phyloP scores from a whole-genome alignment of 306 rosid genomes.

The Phaseolus lunatus region DNA sequence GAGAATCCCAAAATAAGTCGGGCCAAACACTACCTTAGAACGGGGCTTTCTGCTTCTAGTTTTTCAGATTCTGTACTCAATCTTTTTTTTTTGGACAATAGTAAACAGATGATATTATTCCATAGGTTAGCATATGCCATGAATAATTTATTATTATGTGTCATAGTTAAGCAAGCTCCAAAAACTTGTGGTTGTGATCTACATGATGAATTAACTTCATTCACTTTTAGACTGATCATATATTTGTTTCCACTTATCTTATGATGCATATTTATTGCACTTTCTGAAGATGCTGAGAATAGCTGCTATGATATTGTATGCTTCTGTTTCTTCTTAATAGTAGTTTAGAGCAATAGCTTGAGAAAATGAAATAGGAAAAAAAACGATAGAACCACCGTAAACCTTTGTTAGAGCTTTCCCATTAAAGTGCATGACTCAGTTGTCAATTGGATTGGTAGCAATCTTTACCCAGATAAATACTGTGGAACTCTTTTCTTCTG shows the following conservation, averaged over 20 bases:
- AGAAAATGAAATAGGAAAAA: conserved; percentile 16
- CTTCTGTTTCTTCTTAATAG: conserved; percentile 17
- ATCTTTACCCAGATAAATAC: conserved; percentile 25
- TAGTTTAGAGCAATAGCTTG: conserved; percentile 13
- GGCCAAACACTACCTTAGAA: not conserved
- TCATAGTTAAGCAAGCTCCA: not conserved
- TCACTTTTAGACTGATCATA: conserved; percentile 4
- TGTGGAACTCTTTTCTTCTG: conserved; percentile 4
- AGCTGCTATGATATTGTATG: not conserved
- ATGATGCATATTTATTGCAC: conserved; percentile 19
- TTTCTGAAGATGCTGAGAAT: conserved; percentile 32
- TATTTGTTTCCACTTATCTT: not conserved
- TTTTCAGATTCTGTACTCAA: conserved; percentile 21
- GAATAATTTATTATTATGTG: conserved; percentile 3
- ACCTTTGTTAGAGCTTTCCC: conserved; percentile 33
- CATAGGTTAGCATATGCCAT: not conserved
- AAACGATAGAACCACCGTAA: not conserved
- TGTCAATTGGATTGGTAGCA: not conserved
- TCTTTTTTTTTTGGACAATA: conserved; percentile 28
- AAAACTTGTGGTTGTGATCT: not conserved
- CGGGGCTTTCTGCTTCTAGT: conserved; percentile 7
- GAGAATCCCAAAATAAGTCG: not conserved
- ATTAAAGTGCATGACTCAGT: conserved; percentile 1
- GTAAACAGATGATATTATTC: conserved; percentile 7
- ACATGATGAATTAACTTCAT: not conserved